Conservation (phyloP, 805 yeast genomes). For the Lachancea quebecensis region DNA sequence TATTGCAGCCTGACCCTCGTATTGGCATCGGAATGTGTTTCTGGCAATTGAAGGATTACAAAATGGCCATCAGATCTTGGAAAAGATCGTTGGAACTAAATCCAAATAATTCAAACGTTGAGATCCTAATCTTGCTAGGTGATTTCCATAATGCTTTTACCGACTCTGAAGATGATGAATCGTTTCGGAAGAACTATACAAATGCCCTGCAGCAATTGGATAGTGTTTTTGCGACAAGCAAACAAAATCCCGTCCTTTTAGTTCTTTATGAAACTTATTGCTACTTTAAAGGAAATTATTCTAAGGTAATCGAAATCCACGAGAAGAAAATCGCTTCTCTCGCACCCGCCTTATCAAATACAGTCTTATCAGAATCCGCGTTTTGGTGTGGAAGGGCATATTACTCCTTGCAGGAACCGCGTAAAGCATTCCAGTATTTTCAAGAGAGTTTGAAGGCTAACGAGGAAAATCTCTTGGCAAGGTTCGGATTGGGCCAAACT, state of each 20-base stretch:
- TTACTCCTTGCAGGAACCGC: slow-evolving; percentile 52
- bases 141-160: slow-evolving; percentile 57
- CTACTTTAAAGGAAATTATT: slow-evolving; percentile 60
- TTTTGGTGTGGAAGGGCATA: slow-evolving; percentile 85
- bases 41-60: slow-evolving; percentile 77
- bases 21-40: slow-evolving; percentile 91
- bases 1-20: slow-evolving; percentile 83
- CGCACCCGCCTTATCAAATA: slow-evolving; percentile 29
- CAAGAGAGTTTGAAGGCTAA: slow-evolving; percentile 63
- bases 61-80: slow-evolving; percentile 79
- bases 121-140: slow-evolving; percentile 58
- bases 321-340: slow-evolving; percentile 39
- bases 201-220: slow-evolving; percentile 46
- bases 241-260: slow-evolving; percentile 54
- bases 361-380: slow-evolving; percentile 51
- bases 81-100: slow-evolving; percentile 64
- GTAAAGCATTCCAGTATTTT: slow-evolving; percentile 65
- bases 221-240: slow-evolving; percentile 33
- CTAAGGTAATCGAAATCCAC: slow-evolving; percentile 50
- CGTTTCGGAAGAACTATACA: slow-evolving; percentile 54
- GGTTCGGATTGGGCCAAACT: slow-evolving; percentile 80
- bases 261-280: slow-evolving; percentile 63
- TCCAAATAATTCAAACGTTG: slow-evolving; percentile 52
- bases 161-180: slow-evolving; percentile 41
- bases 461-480: slow-evolving; percentile 60